phyloP scores from a whole-genome alignment of 2,329 filamentous ascomycete species.

The Malbranchea cinnamomea region DNA sequence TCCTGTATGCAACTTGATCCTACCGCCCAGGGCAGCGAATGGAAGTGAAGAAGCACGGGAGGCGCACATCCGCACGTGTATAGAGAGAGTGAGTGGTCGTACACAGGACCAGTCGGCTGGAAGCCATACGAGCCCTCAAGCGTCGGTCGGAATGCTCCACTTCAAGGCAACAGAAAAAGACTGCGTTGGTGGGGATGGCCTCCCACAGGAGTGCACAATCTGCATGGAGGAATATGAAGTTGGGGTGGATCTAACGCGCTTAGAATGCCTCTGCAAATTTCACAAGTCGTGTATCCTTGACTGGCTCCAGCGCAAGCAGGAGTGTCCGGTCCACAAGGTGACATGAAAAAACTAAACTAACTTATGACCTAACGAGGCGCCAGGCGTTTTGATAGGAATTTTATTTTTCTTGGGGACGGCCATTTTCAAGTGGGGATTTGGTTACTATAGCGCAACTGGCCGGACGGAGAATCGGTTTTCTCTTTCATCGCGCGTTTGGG shows the following conservation, averaged over 20 bases:
- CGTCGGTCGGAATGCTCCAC: conserved; percentile 25
- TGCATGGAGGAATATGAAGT: conserved; percentile 50
- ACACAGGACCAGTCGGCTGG: too few relatives aligned
- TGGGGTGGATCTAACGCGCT: conserved; percentile 42
- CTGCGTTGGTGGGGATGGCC: conserved; percentile 39
- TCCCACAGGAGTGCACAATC: conserved; percentile 44
- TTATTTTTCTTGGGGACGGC: too few relatives aligned
- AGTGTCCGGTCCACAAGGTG: conserved; percentile 46
- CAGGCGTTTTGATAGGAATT: too few relatives aligned
- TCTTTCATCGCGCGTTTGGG: too few relatives aligned
- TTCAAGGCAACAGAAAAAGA: conserved; percentile 51
- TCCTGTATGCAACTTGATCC: conserved; percentile 28
- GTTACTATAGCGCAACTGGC: too few relatives aligned
- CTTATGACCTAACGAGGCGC: too few relatives aligned
- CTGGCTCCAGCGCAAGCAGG: conserved; percentile 45
- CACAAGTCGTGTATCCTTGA: conserved; percentile 44
- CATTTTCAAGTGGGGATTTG: too few relatives aligned
- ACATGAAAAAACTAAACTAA: too few relatives aligned
- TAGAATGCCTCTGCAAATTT: conserved; percentile 51
- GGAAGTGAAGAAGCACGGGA: conserved; percentile 28
- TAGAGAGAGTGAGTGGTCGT: conserved; percentile 17
- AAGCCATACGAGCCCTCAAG: too few relatives aligned
- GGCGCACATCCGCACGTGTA: conserved; percentile 31
- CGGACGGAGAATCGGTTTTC: too few relatives aligned
- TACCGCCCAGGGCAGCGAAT: conserved; percentile 24